phyloP scores from a whole-genome alignment of 148 eudicot genomes.

The Cornus suecica region DNA sequence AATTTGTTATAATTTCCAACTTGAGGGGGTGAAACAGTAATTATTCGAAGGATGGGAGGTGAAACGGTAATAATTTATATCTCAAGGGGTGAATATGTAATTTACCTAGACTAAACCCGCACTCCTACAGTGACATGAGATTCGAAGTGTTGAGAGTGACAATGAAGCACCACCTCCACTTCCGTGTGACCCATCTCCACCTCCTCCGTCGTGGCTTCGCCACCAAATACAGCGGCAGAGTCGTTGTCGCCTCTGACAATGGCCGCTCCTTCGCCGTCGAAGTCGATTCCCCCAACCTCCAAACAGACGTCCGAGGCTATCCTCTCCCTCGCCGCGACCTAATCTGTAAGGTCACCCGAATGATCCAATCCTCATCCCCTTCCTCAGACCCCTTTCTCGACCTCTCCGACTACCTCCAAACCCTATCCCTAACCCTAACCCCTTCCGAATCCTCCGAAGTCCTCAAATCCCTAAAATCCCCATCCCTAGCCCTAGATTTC shows the following conservation, averaged over 20 bases:
- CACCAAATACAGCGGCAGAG: slow-evolving; percentile 43
- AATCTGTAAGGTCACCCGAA: slow-evolving; percentile 44
- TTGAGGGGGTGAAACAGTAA: too few species aligned
- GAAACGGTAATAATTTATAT: too few species aligned
- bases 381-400: slow-evolving; percentile 25
- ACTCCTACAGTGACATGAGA: too few species aligned
- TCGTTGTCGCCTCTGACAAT: slow-evolving; percentile 32
- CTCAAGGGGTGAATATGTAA: too few species aligned
- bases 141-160: neutral
- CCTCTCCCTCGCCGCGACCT: slow-evolving; percentile 47
- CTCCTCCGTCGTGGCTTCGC: slow-evolving; percentile 25
- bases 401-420: slow-evolving; percentile 25
- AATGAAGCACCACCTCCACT: slow-evolving; percentile 3
- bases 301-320: slow-evolving; percentile 38
- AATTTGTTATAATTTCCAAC: too few species aligned
- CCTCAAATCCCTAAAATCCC: slow-evolving; percentile 38
- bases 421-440: slow-evolving; percentile 32
- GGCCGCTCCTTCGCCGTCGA: slow-evolving; percentile 36
- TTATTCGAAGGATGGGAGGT: too few species aligned
- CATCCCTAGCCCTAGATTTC: slow-evolving; percentile 38
- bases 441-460: slow-evolving; percentile 37
- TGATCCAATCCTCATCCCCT: slow-evolving; percentile 21
- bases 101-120: too few species aligned
- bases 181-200: neutral
- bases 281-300: slow-evolving; percentile 21